Base-by-base conservation (phyloP, 1,139 yeast species). In the Hansenula sp. region DNA sequence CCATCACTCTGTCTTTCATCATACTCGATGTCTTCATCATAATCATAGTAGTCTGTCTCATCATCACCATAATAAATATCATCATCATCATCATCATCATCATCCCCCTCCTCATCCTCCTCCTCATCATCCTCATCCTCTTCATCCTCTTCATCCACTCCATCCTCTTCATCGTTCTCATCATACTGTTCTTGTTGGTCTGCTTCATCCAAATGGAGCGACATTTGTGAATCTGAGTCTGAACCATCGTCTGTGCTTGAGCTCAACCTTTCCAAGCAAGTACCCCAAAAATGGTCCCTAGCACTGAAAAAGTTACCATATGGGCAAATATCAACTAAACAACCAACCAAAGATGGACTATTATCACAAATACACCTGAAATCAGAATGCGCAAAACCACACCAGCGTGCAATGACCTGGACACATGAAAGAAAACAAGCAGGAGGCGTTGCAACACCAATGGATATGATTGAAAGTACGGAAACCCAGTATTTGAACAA, bases 251-350 rank as follows among this genome's bases (percentile, higher is more conserved):
- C 40, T 38, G 15, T 44, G 48, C 50, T 40, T 19, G 55, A 47
- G 47, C 47, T 12, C 51, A 60, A 50, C 55, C 58, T 72, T 54
- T 76, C 81, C 47, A 72, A 56, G 49, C 82, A 78, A 4, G 81
- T 74, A 1, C 81, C 83, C 52, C 71, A 61, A 48, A 60, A 77
- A 55, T 78, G 83, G 52, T 77, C 81, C 59, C 81, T 66, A 18
- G 80, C 72, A 30, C 76, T 64, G 42, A 71, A 62, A 53, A 71
- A 77, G 25, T 59, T 63, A 1, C 79, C 79, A 49, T 65, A 69
- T 0, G 79, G 77, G 53, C 82, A 76, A 12, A 66, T 65, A 47
- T 72, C 77, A 19, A 65, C 70, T 38, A 76, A 57, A 52, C 83
- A 77, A 13, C 71, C 71, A 34, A 73, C 56, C n/a, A 74, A 50